Evolutionary conservation across 257 asterid genomes (phyloP), one percentile per base, ranked within the genome.

Genomic region (Forsythia suspensa): DNA sequence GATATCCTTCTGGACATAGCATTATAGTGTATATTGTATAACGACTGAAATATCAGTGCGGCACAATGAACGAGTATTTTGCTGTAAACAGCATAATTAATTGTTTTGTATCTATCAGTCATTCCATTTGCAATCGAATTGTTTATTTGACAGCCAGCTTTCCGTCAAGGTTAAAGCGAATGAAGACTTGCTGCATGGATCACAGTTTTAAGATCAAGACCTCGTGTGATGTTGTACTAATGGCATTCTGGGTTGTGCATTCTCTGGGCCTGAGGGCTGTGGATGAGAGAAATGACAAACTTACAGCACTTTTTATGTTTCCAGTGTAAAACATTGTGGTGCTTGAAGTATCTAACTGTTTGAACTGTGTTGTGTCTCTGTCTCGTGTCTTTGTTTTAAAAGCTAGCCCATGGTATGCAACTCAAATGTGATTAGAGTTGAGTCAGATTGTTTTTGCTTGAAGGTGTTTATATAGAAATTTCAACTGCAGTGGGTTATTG

Each of bases 1-100:
- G 97, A 91, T 80, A 70, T 88, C 88, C 92, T 90, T 85, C 96
- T 63, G 98, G 98, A 93, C 79, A 90, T 92, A 34, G 96, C 97
- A 4, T 84, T 91, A 38, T 92, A 80, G 76, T 46, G 10, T 15
- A 38, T 92, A 80, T 75, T 46, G 10, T 15, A 51, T 51, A 51
- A 15, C 59, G 4, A 51, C 4, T 15, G 59, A 11, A 51, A 51
- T 51, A 10, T 63, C 39, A 29, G 70, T 1, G 15, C 10, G 3
- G 70, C 70, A 9, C 9, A 8, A 63, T 29, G 70, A 11, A 29
- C 3, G 18, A 63, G 16, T 18, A 29, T 21, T 63, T 21, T 21
- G 70, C 39, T 63, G 40, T 63, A 11, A 63, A 29, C 70, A 63
- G 16, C 38, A 63, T 3, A 63, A 29, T 29, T 63, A 40, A 29